These are phyloP conservation scores for Earliella scabrosa DNA, from an alignment of 1,284 basidiomycete species.

Conservation along the genomic window DNA sequence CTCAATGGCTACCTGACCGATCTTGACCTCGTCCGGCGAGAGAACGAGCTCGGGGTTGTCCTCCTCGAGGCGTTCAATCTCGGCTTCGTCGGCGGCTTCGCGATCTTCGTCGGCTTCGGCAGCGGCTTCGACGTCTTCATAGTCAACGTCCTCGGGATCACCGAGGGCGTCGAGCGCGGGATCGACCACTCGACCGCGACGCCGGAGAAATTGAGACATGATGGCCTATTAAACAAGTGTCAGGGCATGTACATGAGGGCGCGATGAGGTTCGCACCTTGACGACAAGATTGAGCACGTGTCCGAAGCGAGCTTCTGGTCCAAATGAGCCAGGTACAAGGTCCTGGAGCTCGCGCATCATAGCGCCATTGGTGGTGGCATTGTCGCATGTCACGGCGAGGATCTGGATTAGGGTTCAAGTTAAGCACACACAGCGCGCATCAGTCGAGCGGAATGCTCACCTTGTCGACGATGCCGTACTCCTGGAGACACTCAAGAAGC, in stretches of 20 bases:
- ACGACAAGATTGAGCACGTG: conserved; percentile 21
- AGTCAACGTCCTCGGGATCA: not conserved
- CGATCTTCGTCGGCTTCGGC: not conserved
- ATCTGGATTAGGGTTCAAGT: no score
- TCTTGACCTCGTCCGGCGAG: not conserved
- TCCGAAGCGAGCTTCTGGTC: conserved; percentile 27
- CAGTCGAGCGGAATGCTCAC: conserved; percentile 6
- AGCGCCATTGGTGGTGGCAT: conserved; percentile 33
- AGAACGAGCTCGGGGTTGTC: conserved; percentile 1
- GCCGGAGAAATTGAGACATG: not conserved
- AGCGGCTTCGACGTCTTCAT: not conserved
- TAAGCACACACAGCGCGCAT: no score
- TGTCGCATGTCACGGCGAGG: conserved; percentile 34
- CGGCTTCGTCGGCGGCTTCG: not conserved
- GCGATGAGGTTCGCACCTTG: conserved; percentile 8
- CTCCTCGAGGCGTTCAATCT: not conserved
- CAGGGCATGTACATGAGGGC: no score
- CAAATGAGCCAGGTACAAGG: conserved; percentile 13
- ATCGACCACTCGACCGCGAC: not conserved
- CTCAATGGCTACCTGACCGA: not conserved
- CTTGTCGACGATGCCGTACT: conserved; percentile 22
- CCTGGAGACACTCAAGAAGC: conserved; percentile 15
- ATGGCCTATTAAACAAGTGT: not conserved
- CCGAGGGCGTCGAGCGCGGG: not conserved
- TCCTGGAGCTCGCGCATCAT: conserved; percentile 26